A percentile compares a stretch with the other conserved stretches of the same genome.
Evolutionary conservation across 1,139 yeast genomes (phyloP).

Genomic region (Scheffersomyces illinoinensis): DNA sequence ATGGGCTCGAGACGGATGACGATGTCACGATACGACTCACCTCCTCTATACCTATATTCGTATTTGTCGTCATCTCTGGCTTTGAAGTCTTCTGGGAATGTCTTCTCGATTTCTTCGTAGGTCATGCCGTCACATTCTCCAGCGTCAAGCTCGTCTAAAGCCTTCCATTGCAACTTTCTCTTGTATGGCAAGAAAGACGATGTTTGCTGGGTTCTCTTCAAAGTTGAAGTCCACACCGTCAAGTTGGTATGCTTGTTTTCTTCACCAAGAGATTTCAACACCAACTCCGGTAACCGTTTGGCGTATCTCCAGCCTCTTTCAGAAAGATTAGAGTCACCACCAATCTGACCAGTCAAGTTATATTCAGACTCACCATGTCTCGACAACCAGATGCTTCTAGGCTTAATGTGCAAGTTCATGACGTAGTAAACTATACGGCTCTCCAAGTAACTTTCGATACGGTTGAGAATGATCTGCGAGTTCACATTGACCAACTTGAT

Average conservation of each 20-base stretch:
- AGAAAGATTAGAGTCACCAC: constrained; percentile 90
- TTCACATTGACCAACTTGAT: constrained; percentile 86
- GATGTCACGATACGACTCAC: constrained; percentile 94
- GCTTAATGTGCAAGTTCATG: constrained; percentile 92
- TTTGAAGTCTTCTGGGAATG: constrained; percentile 90
- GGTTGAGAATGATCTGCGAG: constrained; percentile 82
- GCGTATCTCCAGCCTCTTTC: constrained; percentile 89
- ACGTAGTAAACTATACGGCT: constrained; percentile 93
- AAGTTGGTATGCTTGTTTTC: constrained; percentile 63
- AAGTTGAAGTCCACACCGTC: constrained; percentile 96
- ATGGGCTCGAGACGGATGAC: constrained; percentile 94
- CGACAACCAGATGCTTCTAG: constrained; percentile 88
- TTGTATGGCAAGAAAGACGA: constrained; percentile 81
- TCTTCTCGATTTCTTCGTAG: constrained; percentile 72
- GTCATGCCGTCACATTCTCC: constrained; percentile 98
- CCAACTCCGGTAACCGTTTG: constrained; percentile 75
- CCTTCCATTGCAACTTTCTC: constrained; percentile 87
- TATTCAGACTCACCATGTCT: constrained; percentile 95
- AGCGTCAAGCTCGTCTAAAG: constrained; percentile 94
- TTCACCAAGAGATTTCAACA: constrained; percentile 67
- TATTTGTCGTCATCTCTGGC: constrained; percentile 96
- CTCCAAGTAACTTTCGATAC: constrained; percentile 85
- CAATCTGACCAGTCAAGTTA: constrained; percentile 91
- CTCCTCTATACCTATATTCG: constrained; percentile 94
- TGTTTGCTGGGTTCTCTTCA: constrained; percentile 90